These are phyloP conservation scores for Starmera dryadoides DNA, from an alignment of 805 yeast genomes.

Conservation along the genomic window DNA sequence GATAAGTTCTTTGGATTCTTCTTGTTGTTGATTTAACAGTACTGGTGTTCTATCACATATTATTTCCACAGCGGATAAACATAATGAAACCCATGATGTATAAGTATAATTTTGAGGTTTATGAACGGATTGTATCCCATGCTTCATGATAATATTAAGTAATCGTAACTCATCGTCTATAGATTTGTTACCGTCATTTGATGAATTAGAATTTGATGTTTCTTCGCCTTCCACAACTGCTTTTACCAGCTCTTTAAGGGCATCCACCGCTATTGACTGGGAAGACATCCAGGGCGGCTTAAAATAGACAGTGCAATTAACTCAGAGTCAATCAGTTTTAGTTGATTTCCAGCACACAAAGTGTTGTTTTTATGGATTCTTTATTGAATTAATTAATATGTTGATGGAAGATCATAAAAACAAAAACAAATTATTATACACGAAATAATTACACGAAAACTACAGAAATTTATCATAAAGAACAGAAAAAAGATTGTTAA, in stretches of 20 bases:
- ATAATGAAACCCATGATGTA: constrained; percentile 10
- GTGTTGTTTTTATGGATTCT: no score
- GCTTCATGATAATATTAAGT: constrained; percentile 14
- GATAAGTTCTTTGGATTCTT: constrained; percentile 2
- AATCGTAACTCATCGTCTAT: constrained; percentile 4
- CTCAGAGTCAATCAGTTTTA: no score
- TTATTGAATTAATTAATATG: not conserved
- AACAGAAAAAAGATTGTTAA: not conserved
- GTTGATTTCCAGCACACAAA: no score
- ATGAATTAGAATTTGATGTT: no score
- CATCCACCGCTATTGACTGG: constrained; percentile 3
- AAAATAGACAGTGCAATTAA: not conserved
- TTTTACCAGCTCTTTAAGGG: constrained; percentile 12
- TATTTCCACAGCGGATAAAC: constrained; percentile 15
- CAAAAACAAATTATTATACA: no score
- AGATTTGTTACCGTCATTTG: not conserved
- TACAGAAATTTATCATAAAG: not conserved
- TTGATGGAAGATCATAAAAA: not conserved
- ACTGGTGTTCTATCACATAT: constrained; percentile 14
- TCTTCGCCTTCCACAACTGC: constrained; percentile 7
- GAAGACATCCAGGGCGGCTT: not conserved
- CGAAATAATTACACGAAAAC: not conserved
- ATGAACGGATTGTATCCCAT: constrained; percentile 12
- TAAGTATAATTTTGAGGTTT: constrained; percentile 9
- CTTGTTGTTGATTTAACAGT: constrained; percentile 9